Percentiles rank a stretch among this genome's conserved stretches.
Conservation (phyloP, 2,329 filamentous ascomycete species). For the Phaeosphaeria sp. region DNA sequence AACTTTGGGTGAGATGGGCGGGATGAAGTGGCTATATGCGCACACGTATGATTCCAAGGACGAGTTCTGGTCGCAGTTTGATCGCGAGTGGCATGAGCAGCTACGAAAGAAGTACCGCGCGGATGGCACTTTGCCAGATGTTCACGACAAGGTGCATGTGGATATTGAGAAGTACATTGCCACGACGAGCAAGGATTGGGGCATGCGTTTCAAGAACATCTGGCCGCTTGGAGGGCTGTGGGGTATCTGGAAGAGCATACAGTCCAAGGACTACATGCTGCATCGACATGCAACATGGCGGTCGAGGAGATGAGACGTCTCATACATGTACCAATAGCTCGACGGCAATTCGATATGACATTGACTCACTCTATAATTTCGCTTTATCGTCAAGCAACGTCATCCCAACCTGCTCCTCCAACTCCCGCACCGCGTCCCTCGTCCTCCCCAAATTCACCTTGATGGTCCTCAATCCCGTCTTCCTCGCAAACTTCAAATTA, state of each 20-base stretch:
- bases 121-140: conserved; percentile 62
- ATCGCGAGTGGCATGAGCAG: conserved; percentile 64
- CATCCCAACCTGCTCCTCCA: conserved; percentile 79
- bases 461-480: conserved; percentile 78
- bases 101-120: conserved; percentile 67
- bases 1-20: conserved; percentile 64
- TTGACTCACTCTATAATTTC: conserved; percentile 27
- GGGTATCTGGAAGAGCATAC: conserved; percentile 49
- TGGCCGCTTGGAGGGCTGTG: conserved; percentile 50
- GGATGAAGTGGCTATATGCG: conserved; percentile 75
- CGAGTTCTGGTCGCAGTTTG: conserved; percentile 73
- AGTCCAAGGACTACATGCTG: conserved; percentile 46
- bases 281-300: conserved; percentile 45
- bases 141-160: conserved; percentile 72
- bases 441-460: conserved; percentile 82
- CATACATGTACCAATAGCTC: background rate
- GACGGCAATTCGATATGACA: background rate
- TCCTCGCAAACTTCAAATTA: conserved; percentile 82
- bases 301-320: conserved; percentile 14
- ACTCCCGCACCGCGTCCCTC: conserved; percentile 79
- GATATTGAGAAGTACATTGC: conserved; percentile 41
- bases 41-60: conserved; percentile 72
- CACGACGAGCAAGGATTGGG: conserved; percentile 32
- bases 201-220: conserved; percentile 28
- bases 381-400: conserved; percentile 59